Evolutionary conservation across 2,329 filamentous ascomycete species (phyloP), one percentile per base, ranked within the genome.

Genomic region (Emergomyces orientalis): DNA sequence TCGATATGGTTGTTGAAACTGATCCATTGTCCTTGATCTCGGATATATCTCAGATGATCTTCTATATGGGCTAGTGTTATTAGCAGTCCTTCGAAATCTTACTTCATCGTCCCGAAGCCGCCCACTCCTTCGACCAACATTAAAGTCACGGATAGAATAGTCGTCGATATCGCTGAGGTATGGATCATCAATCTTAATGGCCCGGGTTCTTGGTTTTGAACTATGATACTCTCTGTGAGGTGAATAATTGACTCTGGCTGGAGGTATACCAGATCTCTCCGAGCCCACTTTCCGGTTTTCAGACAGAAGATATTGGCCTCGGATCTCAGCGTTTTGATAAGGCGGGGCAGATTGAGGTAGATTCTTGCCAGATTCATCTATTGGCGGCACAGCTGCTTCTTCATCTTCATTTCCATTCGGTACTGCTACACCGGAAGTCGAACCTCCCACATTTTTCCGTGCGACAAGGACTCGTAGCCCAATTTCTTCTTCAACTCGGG

Each of bases 391-490:
- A 19, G 11, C 6, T 19, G 2, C 49, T 52, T 52, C 49, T 52
- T 19, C 49, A 30, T 22, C 49, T 52, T 19, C 27, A 13, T 30
- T 32, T 32, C 7, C 5, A 17, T 17, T 27, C 32, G 6, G 25
- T 34, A 32, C 49, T 52, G 27, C 14, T 19, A 14, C 13, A 6
- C 19, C 1, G 14, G 55, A 41, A 13, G 32, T 22, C 30, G 17
- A 32, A 13, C 6, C 17, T 25, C 7, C 19, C 55, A 39, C 25
- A 37, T 58, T n/a, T 25, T 58, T 58, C 17, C 55, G 55, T 14
- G 55, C 34, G 32, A 41, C 22, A 27, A 58, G 57, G 5, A 63
- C 56, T 17, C 43, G 62, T 27, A 63, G 22, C 19, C 58, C 59
- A 30, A 61, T 37, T 14, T 25, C 34, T 41, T 63, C 62, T 37